These are phyloP conservation scores for Lantana camara DNA, from an alignment of 257 asterid genomes.

Conservation along the genomic window DNA sequence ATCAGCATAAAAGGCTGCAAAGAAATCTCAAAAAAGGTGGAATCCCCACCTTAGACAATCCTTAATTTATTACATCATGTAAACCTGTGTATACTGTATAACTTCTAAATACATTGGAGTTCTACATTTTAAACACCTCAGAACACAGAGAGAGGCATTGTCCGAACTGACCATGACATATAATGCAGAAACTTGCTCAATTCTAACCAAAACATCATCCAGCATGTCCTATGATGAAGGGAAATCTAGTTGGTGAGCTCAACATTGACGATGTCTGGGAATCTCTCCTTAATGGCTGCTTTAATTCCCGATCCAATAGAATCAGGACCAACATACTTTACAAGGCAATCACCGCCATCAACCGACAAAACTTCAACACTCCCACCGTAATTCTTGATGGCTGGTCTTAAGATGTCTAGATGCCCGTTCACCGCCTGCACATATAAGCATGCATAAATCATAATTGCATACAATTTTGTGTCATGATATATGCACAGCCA, in stretches of 20 bases:
- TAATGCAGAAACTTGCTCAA: not conserved
- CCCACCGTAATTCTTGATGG: conserved; percentile 86
- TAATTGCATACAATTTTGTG: not conserved
- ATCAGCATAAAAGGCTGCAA: too few relatives aligned
- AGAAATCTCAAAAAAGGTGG: too few relatives aligned
- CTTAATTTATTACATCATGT: too few relatives aligned
- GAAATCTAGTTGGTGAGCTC: conserved; percentile 49
- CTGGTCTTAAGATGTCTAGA: conserved; percentile 82
- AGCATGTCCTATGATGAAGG: not conserved
- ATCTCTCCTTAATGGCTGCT: conserved; percentile 95
- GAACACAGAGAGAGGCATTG: too few relatives aligned
- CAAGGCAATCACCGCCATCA: conserved; percentile 62
- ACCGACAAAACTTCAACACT: conserved; percentile 74
- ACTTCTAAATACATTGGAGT: too few relatives aligned
- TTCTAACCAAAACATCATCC: not conserved
- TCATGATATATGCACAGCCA: too few relatives aligned
- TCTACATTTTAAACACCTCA: too few relatives aligned
- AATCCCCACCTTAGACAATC: too few relatives aligned
- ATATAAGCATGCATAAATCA: not conserved
- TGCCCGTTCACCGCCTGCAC: conserved; percentile 82
- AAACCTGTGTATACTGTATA: too few relatives aligned
- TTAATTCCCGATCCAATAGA: conserved; percentile 86
- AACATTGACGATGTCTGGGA: conserved; percentile 74
- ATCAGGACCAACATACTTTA: conserved; percentile 72
- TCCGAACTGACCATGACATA: too few relatives aligned